Evolutionary conservation across 2,329 filamentous ascomycete species (phyloP), one percentile per base, ranked within the genome.

Genomic region (Talaromyces sp.): DNA sequence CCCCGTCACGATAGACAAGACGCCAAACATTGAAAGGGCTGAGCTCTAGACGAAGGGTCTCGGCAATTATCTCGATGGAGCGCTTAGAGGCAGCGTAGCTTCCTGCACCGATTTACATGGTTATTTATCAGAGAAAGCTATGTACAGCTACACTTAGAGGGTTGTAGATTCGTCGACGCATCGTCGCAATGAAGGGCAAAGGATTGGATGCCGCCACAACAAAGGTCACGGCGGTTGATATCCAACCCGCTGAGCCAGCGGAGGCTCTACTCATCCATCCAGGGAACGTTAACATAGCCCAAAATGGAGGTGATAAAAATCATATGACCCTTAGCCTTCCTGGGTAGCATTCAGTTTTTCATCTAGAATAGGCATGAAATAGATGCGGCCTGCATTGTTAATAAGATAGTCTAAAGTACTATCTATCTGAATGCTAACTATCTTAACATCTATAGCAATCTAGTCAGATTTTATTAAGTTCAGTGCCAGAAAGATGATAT

Each of bases 301-400:
- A 70, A 61, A 1, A 56, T 63, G 5, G 67, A 71, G 6, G 65
- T 67, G 4, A 76, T 67, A 46, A 74, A 73, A 60, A 76, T 70
- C 35, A 62, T 39, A 15, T 35, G 28, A 19, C 46, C 48, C 7
- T 53, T 40, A 2, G 60, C 51, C 21, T 60, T n/a, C 40, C 11
- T 43, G 51, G 41, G 74, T 1, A 74, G 73, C 15, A 69, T 41
- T 35, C 58, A 56, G 6, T 63, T 60, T 22, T 48, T 59, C 15
- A 7, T 54, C 43, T 1, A 59, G 55, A 28, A 56, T 56, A 2
- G 46, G 51, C 43, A 57, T 51, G 31, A 54, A 50, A 53, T 53
- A 45, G 61, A 79, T 62, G 0, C 77, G 66, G 22, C 60, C 64
- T 15, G 74, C 61, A 28, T 65, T 66, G 53, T 70, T 67, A 37